Base-by-base conservation (phyloP, 257 asterid genomes). In the Jasminum sambac region DNA sequence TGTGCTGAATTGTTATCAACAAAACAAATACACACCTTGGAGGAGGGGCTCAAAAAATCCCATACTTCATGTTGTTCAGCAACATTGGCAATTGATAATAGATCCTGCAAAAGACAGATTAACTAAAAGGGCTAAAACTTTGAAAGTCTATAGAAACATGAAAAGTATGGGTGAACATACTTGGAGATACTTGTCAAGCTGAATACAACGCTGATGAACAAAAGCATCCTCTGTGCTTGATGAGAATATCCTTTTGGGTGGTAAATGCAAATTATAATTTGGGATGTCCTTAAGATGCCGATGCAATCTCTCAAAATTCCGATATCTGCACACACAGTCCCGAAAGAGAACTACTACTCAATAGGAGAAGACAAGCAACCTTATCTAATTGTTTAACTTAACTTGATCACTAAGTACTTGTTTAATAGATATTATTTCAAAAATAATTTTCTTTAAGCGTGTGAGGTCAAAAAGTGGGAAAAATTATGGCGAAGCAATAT, bases 41-140 rank as follows among this genome's bases (percentile, higher is more conserved):
- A 95, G 75, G 97, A 82, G 75, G 74, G 89, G 77, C 98, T 88
- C 74, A 95, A 88, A 86, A 95, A 95, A 79, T 95, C 99, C 99
- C 96, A 95, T 71, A 95, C 99, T 84, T 95, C 99, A 76, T 89
- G 99, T 79, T 88, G 99, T 90, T 95, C 99, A 76, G 97, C 97
- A 66, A 95, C 97, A 81, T 91, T 95, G 48, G 99, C 96, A 81
- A 95, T 95, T 78, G 98, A 85, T 79, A 95, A 79, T 73, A 95
- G 95, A 63, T 95, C 98, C 99, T 95, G 80, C 72, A 14, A 77
- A 75, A 78, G 66, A 78, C 44, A 76, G 66, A 67, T 16, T 40
- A 36, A 63, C 79, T 71, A 81, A 77, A 74, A 75, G 26, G 48
- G 42, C 26, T 65, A 50, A 74, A 42, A 80, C 34, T 67, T 34